Percentiles rank a stretch among this genome's conserved stretches.
phyloP scores from a whole-genome alignment of 768 basidiomycete genomes.

The Boletus bicolor region DNA sequence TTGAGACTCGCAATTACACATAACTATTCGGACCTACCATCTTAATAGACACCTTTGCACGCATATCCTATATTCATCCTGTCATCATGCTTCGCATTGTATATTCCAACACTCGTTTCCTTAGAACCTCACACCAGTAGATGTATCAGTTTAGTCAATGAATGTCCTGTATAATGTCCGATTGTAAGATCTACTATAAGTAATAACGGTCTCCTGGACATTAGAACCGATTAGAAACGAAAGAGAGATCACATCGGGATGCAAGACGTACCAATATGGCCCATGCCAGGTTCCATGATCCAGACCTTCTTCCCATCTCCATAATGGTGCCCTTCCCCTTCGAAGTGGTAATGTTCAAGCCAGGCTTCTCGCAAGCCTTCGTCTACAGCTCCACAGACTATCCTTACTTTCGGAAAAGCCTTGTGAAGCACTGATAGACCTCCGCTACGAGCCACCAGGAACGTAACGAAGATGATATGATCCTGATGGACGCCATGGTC shows the following conservation, averaged over 20 bases:
- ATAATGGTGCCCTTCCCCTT: constrained; percentile 38
- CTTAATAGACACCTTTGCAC: not conserved
- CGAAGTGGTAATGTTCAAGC: constrained; percentile 55
- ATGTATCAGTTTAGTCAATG: constrained; percentile 3
- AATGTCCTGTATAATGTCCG: constrained; percentile 1
- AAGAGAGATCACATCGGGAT: not conserved
- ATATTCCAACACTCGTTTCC: constrained; percentile 14
- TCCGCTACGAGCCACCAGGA: constrained; percentile 81
- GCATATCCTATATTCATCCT: constrained; percentile 1
- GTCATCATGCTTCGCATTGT: constrained; percentile 14
- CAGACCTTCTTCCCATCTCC: constrained; percentile 66
- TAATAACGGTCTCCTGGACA: constrained; percentile 42
- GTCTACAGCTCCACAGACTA: constrained; percentile 85
- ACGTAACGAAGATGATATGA: constrained; percentile 85
- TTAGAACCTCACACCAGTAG: not conserved
- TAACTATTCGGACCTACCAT: not conserved
- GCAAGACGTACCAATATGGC: constrained; percentile 66
- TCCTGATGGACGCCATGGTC: constrained; percentile 88
- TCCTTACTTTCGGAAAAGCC: constrained; percentile 82
- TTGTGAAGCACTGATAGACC: constrained; percentile 72
- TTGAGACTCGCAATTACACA: not conserved
- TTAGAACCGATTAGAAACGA: not conserved
- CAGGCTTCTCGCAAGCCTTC: constrained; percentile 72
- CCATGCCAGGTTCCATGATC: constrained; percentile 86
- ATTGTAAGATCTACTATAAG: constrained; percentile 22